Base-by-base conservation (phyloP, 495 filamentous ascomycete genomes). In the Talaromyces ruber region DNA sequence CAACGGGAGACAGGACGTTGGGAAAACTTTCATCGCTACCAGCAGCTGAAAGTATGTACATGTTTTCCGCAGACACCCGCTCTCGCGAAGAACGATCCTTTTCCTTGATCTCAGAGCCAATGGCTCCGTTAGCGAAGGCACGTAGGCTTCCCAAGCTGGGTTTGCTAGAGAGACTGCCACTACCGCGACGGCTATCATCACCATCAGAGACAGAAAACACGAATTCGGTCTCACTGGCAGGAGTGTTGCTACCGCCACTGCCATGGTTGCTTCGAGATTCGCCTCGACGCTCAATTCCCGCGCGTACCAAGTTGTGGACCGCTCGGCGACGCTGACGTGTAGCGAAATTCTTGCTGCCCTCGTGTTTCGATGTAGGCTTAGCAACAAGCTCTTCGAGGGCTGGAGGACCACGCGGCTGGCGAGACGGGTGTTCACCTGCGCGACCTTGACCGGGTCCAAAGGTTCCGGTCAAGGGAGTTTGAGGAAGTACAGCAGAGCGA, bases 281-380 rank as follows among this genome's bases (percentile, higher is more conserved):
- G 39, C 79, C 82, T 65, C 93, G 90, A 60, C 94, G 89, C 71
- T 94, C 91, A 63, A 92, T 83, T 18, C 93, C 92, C 61, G 93
- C 93, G 65, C 91, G 90, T 56, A 97, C 89, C 54, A 98, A 81
- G 67, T 90, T 96, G 77, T 89, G 87, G 51, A 98, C 86, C 16
- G 95, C 95, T 66, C 88, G 89, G 64, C 93, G 92, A 55, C 94
- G 92, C 68, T 94, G 92, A 64, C 93, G 93, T 32, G 91, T 88
- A 21, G 90, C 88, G 74, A 99, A 99, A 76, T 99, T 99, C 82
- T 97, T 96, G 85, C 93, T 97, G 37, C 95, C 94, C 68, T 97
- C 93, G 64, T 94, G 87, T 75, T 92, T 96, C 52, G 91, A 87
- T 4, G 94, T 99, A 6, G 94, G 94, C 74, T 92, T 93, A 26